phyloP scores from a whole-genome alignment of 2,329 filamentous ascomycete species.

The Colletotrichum trifolii region DNA sequence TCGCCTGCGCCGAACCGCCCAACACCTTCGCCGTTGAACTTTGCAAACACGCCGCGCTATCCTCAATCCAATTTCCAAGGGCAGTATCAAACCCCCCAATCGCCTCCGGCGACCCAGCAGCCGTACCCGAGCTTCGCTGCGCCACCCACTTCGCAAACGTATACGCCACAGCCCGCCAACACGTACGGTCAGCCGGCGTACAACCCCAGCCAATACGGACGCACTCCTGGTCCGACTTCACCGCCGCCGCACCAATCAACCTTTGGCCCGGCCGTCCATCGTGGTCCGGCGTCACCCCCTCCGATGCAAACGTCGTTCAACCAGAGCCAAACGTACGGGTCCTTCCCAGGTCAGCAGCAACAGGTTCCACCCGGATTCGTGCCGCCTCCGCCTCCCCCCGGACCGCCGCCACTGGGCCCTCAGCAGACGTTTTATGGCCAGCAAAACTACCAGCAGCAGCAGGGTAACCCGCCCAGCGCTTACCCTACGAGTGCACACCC shows the following conservation, averaged over 20 bases:
- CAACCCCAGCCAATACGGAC: slow-evolving; percentile 69
- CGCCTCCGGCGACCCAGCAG: slow-evolving; percentile 62
- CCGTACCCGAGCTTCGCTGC: slow-evolving; percentile 56
- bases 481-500: slow-evolving; percentile 43
- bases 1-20: slow-evolving; percentile 48
- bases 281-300: slow-evolving; percentile 63
- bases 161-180: slow-evolving; percentile 51
- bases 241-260: slow-evolving; percentile 72
- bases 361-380: slow-evolving; percentile 68
- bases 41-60: slow-evolving; percentile 56
- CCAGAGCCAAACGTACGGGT: slow-evolving; percentile 46
- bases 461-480: slow-evolving; percentile 45
- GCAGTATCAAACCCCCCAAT: slow-evolving; percentile 70
- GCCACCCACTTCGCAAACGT: slow-evolving; percentile 50
- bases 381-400: slow-evolving; percentile 72
- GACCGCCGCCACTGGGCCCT: slow-evolving; percentile 69
- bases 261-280: slow-evolving; percentile 54
- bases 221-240: slow-evolving; percentile 67
- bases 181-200: slow-evolving; percentile 64
- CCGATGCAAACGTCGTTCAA: slow-evolving; percentile 66
- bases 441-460: slow-evolving; percentile 45
- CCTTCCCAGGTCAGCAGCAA: slow-evolving; percentile 45
- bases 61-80: slow-evolving; percentile 64
- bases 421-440: slow-evolving; percentile 69
- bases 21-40: slow-evolving; percentile 49